These are phyloP conservation scores for Vanrija sp. DNA, from an alignment of 1,284 basidiomycete genomes.

Conservation along the genomic window DNA sequence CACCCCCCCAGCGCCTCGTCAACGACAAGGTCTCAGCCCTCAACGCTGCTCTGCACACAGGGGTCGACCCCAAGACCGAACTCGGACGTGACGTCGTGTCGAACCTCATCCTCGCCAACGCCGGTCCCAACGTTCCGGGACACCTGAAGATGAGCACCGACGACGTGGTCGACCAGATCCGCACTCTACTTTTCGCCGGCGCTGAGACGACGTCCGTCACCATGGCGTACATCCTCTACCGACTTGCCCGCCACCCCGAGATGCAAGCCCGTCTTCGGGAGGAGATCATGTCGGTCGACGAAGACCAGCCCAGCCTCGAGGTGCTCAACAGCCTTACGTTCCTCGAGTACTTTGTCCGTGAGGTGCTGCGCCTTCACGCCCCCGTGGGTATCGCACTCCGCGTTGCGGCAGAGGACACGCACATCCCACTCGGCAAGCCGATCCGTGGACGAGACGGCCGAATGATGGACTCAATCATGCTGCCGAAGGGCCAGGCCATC, in stretches of 20 bases:
- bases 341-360: conserved; percentile 63
- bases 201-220: conserved; percentile 73
- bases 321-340: conserved; percentile 54
- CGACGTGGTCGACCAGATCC: conserved; percentile 55
- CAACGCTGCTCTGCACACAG: conserved; percentile 5
- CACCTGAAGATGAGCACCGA: conserved; percentile 6
- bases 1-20: conserved; percentile 48
- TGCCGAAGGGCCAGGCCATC: conserved; percentile 37
- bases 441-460: conserved; percentile 47
- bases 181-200: conserved; percentile 60
- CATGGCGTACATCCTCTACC: conserved; percentile 68
- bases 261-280: conserved; percentile 59
- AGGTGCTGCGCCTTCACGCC: conserved; percentile 62
- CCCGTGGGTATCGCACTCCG: conserved; percentile 54
- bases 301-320: conserved; percentile 40
- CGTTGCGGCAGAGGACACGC: conserved; percentile 55
- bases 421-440: conserved; percentile 58
- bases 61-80: no score
- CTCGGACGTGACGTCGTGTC: neutral
- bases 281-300: conserved; percentile 52
- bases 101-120: neutral
- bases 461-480: conserved; percentile 35
- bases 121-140: neutral
- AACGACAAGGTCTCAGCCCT: conserved; percentile 53
- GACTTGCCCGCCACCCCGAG: conserved; percentile 57